A percentile compares a stretch with the other conserved stretches of the same genome.
These are phyloP conservation scores for Prasinococcaceae sp. DNA, from an alignment of 139 green algal species.

Conservation along the genomic window DNA sequence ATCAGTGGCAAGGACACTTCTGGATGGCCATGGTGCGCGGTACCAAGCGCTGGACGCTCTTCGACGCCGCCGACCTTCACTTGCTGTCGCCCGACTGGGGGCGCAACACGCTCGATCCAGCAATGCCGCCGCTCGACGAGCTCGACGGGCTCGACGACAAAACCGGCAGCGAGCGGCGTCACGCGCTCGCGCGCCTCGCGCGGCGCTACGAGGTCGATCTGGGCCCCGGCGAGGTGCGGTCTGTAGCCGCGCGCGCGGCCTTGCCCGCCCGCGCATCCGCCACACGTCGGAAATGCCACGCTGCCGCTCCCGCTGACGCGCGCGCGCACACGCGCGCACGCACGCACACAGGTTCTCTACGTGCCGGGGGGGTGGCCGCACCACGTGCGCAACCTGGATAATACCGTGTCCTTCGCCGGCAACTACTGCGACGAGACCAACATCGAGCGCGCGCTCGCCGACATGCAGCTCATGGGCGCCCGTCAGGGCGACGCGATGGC, in stretches of 20 bases:
- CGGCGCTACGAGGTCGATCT: constrained; percentile 2
- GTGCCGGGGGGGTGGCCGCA: constrained; percentile 4
- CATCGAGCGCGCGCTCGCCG: neutral
- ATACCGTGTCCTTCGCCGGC: constrained; percentile 2
- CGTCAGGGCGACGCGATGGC: neutral
- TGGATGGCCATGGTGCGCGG: constrained; percentile 4
- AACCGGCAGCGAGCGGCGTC: neutral
- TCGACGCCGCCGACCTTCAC: neutral
- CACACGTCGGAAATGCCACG: too few species aligned
- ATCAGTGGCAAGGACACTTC: constrained; percentile 8
- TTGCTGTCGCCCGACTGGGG: constrained; percentile 1
- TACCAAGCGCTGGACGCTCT: constrained; percentile 10
- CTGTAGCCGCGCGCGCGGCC: too few species aligned
- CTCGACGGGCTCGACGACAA: neutral
- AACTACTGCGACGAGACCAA: constrained; percentile 9
- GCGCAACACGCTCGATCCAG: constrained; percentile 1
- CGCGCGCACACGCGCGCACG: too few species aligned
- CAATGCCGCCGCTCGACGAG: neutral
- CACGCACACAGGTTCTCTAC: too few species aligned
- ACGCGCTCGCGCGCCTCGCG: neutral
- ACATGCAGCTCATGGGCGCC: neutral
- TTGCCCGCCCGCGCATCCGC: too few species aligned
- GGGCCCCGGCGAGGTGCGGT: constrained; percentile 5
- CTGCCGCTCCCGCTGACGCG: too few species aligned
- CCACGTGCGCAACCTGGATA: constrained; percentile 4